These are phyloP conservation scores for Musa troglodytarum DNA, from an alignment of 176 grass and related monocot genomes.

Conservation along the genomic window DNA sequence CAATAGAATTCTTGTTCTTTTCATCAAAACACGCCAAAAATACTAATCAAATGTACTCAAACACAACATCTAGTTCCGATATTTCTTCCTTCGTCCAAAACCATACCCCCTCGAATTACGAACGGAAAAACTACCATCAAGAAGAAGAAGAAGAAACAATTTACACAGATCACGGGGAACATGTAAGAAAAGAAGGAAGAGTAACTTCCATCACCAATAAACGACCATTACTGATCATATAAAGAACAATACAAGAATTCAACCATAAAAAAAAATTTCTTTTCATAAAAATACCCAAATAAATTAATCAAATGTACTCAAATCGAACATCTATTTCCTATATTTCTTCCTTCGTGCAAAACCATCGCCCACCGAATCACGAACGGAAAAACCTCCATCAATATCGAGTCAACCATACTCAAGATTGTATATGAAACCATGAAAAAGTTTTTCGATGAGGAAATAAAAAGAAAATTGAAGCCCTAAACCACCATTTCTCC, in stretches of 20 bases:
- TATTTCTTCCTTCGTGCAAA: too few species aligned
- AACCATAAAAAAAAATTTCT: background rate
- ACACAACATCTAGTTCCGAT: too few species aligned
- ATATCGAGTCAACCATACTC: background rate
- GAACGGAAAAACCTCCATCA: background rate
- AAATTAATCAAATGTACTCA: too few species aligned
- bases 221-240: background rate
- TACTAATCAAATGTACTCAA: too few species aligned
- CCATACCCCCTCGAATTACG: too few species aligned
- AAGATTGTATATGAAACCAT: background rate
- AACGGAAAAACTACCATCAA: background rate
- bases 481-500: background rate
- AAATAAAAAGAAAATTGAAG: background rate
- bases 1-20: background rate
- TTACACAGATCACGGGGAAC: background rate
- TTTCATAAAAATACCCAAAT: too few species aligned
- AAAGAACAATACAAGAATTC: background rate
- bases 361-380: too few species aligned
- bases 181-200: background rate
- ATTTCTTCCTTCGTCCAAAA: too few species aligned
- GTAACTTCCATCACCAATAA: background rate
- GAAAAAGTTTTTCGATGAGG: background rate
- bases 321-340: too few species aligned
- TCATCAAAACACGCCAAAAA: too few species aligned
- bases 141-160: background rate